These are phyloP conservation scores for Phaffia rhodozyma DNA, from an alignment of 1,284 basidiomycete genomes.

Conservation along the genomic window DNA sequence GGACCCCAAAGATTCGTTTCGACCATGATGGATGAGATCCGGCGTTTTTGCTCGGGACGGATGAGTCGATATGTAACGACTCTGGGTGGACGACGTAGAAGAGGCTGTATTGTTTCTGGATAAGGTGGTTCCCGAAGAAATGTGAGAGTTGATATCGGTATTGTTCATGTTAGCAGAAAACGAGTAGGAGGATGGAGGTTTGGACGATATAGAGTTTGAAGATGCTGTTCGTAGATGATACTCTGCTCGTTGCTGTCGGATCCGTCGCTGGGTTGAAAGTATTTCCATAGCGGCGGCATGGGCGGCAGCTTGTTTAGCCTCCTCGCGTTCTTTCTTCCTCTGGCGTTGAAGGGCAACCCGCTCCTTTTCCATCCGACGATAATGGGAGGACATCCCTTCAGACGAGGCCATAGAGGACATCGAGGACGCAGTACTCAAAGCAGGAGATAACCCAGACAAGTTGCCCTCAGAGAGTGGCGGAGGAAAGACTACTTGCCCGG, in stretches of 20 bases:
- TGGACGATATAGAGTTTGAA: not conserved
- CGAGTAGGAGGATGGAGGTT: not conserved
- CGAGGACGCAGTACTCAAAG: too few species aligned
- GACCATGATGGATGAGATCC: conserved; percentile 3
- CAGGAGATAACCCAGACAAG: too few species aligned
- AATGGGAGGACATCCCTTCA: too few species aligned
- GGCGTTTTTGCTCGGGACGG: conserved; percentile 5
- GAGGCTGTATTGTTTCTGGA: conserved; percentile 10
- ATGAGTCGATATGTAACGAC: conserved; percentile 12
- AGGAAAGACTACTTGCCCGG: not conserved
- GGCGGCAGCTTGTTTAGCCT: too few species aligned
- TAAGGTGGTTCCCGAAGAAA: not conserved
- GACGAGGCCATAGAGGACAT: too few species aligned
- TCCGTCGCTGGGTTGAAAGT: not conserved
- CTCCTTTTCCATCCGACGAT: too few species aligned
- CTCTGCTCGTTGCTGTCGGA: not conserved
- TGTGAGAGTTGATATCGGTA: not conserved
- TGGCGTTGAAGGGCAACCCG: too few species aligned
- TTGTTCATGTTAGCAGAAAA: not conserved
- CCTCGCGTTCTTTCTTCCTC: too few species aligned
- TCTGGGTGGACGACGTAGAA: not conserved
- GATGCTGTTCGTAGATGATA: not conserved
- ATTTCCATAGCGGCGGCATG: too few species aligned
- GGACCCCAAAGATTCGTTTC: conserved; percentile 12
- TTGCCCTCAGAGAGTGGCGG: not conserved